phyloP scores from a whole-genome alignment of 148 eudicot genomes.

The Euryodendron excelsum region DNA sequence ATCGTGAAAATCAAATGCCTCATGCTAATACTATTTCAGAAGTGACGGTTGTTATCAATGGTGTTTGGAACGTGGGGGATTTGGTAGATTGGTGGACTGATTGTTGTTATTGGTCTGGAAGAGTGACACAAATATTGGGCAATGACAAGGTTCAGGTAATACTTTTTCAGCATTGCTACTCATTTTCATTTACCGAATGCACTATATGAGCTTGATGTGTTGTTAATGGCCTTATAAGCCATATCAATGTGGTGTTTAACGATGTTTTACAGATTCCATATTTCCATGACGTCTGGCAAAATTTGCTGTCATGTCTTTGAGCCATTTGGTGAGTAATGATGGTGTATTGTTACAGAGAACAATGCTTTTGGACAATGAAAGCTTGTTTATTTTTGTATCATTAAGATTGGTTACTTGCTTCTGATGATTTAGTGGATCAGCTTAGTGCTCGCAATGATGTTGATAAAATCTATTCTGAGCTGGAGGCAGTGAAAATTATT shows the following conservation, averaged over 20 bases:
- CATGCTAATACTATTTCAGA: conserved; percentile 42
- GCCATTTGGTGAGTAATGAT: no score
- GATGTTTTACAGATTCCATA: not conserved
- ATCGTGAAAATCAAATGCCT: conserved; percentile 39
- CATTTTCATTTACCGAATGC: not conserved
- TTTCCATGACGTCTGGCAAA: not conserved
- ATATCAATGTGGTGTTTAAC: not conserved
- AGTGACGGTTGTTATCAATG: conserved; percentile 46
- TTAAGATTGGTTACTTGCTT: not conserved
- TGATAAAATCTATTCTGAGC: no score
- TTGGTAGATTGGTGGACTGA: conserved; percentile 67
- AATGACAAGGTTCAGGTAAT: conserved; percentile 58
- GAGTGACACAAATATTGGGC: conserved; percentile 45
- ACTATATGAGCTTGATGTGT: not conserved
- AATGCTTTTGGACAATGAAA: not conserved
- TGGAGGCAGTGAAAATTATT: no score
- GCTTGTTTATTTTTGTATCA: not conserved
- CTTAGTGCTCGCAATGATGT: no score
- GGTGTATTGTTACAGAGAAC: no score
- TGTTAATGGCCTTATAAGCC: not conserved
- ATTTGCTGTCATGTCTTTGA: no score
- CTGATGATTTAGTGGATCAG: not conserved
- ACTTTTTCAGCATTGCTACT: conserved; percentile 1
- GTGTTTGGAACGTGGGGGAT: conserved; percentile 73
- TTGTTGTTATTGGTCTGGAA: conserved; percentile 73